Evolutionary conservation across 1,284 basidiomycete species (phyloP).

Genomic region (Trichosporon asahii): DNA sequence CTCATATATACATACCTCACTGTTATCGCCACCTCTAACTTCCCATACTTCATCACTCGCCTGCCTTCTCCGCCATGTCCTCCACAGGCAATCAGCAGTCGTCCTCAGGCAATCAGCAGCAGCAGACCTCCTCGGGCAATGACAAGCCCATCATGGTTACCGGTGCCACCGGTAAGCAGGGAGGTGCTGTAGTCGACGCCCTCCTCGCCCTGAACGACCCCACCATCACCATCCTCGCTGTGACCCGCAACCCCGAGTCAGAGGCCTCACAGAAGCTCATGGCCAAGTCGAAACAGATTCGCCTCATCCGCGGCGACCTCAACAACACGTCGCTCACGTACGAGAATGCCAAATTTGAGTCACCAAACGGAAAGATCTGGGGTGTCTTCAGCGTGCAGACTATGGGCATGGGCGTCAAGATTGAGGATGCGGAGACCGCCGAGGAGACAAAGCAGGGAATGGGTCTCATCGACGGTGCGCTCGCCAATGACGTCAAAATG

Average conservation of each 20-base stretch:
- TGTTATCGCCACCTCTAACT: background rate
- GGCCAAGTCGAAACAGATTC: slow-evolving; percentile 20
- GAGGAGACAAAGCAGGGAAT: slow-evolving; percentile 19
- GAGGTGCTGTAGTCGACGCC: slow-evolving; percentile 46
- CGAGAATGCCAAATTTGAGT: slow-evolving; percentile 18
- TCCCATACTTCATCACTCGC: background rate
- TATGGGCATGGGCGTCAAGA: background rate
- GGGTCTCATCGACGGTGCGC: slow-evolving; percentile 51
- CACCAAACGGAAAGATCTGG: slow-evolving; percentile 24
- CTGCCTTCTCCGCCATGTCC: background rate
- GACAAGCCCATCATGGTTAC: slow-evolving; percentile 47
- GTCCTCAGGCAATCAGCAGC: background rate
- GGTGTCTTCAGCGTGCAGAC: slow-evolving; percentile 33
- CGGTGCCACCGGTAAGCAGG: slow-evolving; percentile 57
- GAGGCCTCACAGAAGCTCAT: slow-evolving; percentile 23
- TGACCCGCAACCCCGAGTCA: slow-evolving; percentile 29
- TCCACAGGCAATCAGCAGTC: background rate
- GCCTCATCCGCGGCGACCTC: slow-evolving; percentile 29
- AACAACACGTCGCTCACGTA: slow-evolving; percentile 18
- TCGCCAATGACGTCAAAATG: slow-evolving; percentile 49
- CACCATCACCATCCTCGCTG: slow-evolving; percentile 29
- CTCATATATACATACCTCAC: background rate
- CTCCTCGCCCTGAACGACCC: slow-evolving; percentile 19
- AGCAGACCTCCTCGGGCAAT: background rate
- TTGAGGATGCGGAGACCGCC: slow-evolving; percentile 5